Conservation (phyloP, 441 rosid genomes). For the Erodium texanum region DNA sequence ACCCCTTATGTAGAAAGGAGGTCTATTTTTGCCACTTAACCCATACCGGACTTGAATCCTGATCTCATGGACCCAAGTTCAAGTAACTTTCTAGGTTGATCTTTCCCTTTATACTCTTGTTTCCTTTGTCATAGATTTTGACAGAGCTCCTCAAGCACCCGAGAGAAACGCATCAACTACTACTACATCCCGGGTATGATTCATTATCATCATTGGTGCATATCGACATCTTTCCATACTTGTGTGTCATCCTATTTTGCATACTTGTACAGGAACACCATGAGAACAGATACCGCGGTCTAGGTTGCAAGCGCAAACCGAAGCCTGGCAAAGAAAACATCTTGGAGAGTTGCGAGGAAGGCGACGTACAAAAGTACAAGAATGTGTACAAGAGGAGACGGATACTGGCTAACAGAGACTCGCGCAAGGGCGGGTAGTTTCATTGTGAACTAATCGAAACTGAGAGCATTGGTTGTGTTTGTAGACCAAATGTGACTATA, state of each 20-base stretch:
- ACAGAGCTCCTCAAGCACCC: neutral
- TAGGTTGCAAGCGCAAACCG: slow-evolving; percentile 19
- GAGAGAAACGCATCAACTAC: neutral
- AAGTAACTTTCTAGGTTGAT: no score
- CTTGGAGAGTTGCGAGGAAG: slow-evolving; percentile 12
- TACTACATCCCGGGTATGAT: neutral
- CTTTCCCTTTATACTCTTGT: neutral
- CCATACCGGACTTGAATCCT: no score
- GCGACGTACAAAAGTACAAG: neutral
- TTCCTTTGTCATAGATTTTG: neutral
- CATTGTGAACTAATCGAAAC: neutral
- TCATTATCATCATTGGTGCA: neutral
- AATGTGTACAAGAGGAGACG: slow-evolving; percentile 23
- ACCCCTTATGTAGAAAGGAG: no score
- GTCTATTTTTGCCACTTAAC: no score
- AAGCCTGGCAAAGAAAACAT: slow-evolving; percentile 21
- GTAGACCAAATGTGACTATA: neutral
- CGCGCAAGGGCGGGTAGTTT: slow-evolving; percentile 3
- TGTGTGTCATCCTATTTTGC: neutral
- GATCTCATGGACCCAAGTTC: no score
- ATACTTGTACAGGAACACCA: slow-evolving; percentile 15
- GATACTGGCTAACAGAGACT: slow-evolving; percentile 18
- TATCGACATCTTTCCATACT: neutral
- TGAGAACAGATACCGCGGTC: slow-evolving; percentile 17
- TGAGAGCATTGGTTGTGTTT: neutral